phyloP scores from a whole-genome alignment of 2,329 filamentous ascomycete species.

The Neonectria faginata region DNA sequence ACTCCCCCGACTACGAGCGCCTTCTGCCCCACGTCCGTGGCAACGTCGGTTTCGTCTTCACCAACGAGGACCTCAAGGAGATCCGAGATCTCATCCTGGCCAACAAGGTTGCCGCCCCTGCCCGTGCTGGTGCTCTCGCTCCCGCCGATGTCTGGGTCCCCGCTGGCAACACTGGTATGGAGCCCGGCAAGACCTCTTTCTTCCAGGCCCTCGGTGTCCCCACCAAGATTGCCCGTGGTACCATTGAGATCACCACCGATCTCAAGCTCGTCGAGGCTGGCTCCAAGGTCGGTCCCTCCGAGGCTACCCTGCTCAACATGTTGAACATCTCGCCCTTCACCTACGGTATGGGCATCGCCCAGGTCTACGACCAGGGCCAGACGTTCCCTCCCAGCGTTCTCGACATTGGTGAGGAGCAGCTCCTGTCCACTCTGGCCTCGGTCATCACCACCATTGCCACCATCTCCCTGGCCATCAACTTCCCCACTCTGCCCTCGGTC shows the following conservation, averaged over 20 bases:
- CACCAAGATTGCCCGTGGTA: conserved; percentile 99
- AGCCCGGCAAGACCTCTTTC: conserved; percentile 99
- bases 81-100: conserved; percentile 92
- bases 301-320: conserved; percentile 99
- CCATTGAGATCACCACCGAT: conserved; percentile 99
- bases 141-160: conserved; percentile 94
- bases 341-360: conserved; percentile 95
- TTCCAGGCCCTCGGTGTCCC: conserved; percentile 99
- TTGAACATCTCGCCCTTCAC: conserved; percentile 99
- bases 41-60: conserved; percentile 99
- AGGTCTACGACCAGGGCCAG: conserved; percentile 99
- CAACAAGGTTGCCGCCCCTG: conserved; percentile 98
- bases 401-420: conserved; percentile 94
- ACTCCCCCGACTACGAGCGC: conserved; percentile 97
- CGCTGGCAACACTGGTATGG: conserved; percentile 99
- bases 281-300: conserved; percentile 96
- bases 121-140: conserved; percentile 96
- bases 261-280: conserved; percentile 96
- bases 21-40: conserved; percentile 95
- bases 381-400: conserved; percentile 86
- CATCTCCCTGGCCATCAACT: conserved; percentile 92
- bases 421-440: conserved; percentile 83
- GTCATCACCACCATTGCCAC: conserved; percentile 89
- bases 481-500: conserved; percentile 95
- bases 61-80: conserved; percentile 93